A percentile compares a stretch with the other conserved stretches of the same genome.
These are phyloP conservation scores for Aureobasidium namibiae DNA, from an alignment of 2,329 filamentous ascomycete genomes.

Conservation along the genomic window DNA sequence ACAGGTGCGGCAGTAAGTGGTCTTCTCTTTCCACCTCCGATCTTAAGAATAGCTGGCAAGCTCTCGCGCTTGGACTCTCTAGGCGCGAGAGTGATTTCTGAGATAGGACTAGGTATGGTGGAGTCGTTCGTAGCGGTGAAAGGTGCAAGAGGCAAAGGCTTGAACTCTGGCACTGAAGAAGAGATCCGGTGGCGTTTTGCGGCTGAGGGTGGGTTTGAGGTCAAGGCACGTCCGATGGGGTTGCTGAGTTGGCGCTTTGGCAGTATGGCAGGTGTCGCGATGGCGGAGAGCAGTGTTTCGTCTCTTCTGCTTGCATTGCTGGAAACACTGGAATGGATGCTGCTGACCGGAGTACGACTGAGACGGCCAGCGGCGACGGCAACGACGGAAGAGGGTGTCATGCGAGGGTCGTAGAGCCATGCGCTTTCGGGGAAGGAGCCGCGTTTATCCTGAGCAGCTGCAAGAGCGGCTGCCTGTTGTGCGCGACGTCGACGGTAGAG, in stretches of 20 bases:
- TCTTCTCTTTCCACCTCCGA: background rate
- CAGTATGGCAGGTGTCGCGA: background rate
- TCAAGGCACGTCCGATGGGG: background rate
- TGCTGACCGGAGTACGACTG: background rate
- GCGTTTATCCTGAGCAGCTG: background rate
- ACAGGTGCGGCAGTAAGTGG: background rate
- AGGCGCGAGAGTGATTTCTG: background rate
- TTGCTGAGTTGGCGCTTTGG: background rate
- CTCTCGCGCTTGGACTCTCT: background rate
- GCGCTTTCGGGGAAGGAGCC: background rate
- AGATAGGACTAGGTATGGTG: background rate
- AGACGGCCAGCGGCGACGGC: background rate
- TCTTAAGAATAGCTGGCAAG: background rate
- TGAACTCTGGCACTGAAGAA: background rate
- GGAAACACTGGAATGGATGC: background rate
- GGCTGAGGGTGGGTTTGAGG: background rate
- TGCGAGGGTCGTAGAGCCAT: conserved; percentile 7
- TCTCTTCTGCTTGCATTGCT: background rate
- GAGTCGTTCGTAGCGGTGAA: background rate
- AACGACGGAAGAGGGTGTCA: background rate
- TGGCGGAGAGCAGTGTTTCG: background rate
- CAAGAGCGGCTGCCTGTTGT: background rate
- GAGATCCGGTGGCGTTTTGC: background rate
- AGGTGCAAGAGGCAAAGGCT: background rate
- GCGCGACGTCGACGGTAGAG: conserved; percentile 1